Evolutionary conservation across 169 alveolate species (phyloP).

Genomic region (Cryptosporidium canis): DNA sequence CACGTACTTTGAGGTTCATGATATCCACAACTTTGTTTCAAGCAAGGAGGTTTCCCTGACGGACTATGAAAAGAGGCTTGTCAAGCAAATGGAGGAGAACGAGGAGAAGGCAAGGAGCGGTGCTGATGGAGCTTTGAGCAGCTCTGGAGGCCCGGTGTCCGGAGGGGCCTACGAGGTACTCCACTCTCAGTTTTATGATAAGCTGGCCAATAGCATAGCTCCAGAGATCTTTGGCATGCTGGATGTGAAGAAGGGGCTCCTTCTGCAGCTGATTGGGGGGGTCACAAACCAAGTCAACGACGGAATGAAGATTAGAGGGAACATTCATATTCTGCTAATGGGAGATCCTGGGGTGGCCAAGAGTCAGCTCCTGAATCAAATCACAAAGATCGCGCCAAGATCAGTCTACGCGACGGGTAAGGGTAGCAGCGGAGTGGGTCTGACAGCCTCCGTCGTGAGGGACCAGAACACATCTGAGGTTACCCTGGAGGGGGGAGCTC

Average conservation of each 20-base stretch:
- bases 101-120: background rate
- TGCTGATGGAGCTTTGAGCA: background rate
- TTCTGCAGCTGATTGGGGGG: conserved; percentile 94
- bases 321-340: conserved; percentile 94
- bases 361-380: conserved; percentile 92
- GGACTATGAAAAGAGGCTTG: conserved; percentile 75
- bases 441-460: conserved; percentile 97
- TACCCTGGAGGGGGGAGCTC: conserved; percentile 97
- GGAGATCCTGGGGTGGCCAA: conserved; percentile 99
- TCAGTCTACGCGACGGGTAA: conserved; percentile 95
- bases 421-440: conserved; percentile 97
- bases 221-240: conserved; percentile 97
- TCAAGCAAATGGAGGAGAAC: conserved; percentile 44
- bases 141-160: background rate
- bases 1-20: conserved; percentile 82
- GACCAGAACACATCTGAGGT: conserved; percentile 91
- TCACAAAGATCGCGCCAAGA: conserved; percentile 88
- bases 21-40: conserved; percentile 71
- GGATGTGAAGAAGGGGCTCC: conserved; percentile 96
- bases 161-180: background rate
- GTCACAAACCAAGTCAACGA: conserved; percentile 90
- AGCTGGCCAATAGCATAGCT: conserved; percentile 93
- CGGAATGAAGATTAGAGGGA: conserved; percentile 98
- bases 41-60: conserved; percentile 79
- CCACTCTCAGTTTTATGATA: conserved; percentile 86